Evolutionary conservation across 129 eudicot genomes (phyloP).

Genomic region (Escallonia herrerae): DNA sequence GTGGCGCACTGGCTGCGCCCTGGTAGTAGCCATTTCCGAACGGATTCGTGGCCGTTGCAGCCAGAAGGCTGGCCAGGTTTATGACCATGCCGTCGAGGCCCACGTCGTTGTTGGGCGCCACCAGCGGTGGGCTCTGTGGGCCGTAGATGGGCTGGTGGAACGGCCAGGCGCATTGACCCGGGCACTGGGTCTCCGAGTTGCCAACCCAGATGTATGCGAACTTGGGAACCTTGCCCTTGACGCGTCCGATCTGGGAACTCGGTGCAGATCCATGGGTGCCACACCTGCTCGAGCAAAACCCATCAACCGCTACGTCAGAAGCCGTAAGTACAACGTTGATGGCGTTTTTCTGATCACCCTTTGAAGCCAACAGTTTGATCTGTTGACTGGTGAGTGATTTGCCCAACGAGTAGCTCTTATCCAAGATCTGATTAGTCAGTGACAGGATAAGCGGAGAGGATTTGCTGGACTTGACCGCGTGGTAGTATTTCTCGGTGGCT

Average conservation of each 20-base stretch:
- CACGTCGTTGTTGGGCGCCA: slow-evolving; percentile 32
- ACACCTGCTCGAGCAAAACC: slow-evolving; percentile 49
- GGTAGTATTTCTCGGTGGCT: slow-evolving; percentile 31
- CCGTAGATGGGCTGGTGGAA: slow-evolving; percentile 48
- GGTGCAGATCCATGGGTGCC: slow-evolving; percentile 39
- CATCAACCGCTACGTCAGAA: slow-evolving; percentile 42
- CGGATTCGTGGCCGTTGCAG: slow-evolving; percentile 30
- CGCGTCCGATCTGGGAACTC: slow-evolving; percentile 1
- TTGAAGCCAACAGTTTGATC: slow-evolving; percentile 31
- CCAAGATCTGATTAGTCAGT: slow-evolving; percentile 35
- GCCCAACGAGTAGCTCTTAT: slow-evolving; percentile 31
- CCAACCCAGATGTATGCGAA: slow-evolving; percentile 40
- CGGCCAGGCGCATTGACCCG: slow-evolving; percentile 63
- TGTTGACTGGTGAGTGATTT: slow-evolving; percentile 30
- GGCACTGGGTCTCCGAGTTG: slow-evolving; percentile 36
- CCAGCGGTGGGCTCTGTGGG: slow-evolving; percentile 39
- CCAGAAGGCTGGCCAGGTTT: slow-evolving; percentile 29
- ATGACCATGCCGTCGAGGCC: slow-evolving; percentile 32
- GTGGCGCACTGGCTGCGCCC: slow-evolving; percentile 31
- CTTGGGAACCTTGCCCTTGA: slow-evolving; percentile 16
- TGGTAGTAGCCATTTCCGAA: slow-evolving; percentile 43
- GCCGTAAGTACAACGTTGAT: slow-evolving; percentile 47
- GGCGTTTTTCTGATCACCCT: slow-evolving; percentile 26
- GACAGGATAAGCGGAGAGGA: neutral
- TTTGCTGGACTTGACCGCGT: slow-evolving; percentile 12